Conservation (phyloP, 2,329 filamentous ascomycete genomes). For the Hymenoscyphus linearis region DNA sequence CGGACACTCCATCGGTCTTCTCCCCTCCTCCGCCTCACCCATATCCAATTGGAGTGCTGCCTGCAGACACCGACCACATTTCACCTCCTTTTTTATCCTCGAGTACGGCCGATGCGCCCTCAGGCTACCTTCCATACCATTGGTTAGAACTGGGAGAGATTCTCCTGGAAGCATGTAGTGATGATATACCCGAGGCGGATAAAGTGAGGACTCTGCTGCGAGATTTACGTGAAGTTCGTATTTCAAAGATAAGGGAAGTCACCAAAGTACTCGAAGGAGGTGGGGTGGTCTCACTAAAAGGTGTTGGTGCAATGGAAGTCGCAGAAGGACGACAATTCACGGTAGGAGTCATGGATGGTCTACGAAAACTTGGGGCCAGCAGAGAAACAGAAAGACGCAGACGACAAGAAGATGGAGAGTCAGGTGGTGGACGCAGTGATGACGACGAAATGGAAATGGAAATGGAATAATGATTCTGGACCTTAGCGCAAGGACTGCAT, state of each 20-base stretch:
- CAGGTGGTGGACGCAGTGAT: constrained; percentile 53
- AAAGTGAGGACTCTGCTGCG: constrained; percentile 70
- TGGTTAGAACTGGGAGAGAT: constrained; percentile 91
- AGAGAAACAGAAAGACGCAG: constrained; percentile 74
- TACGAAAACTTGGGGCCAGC: constrained; percentile 77
- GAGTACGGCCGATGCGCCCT: constrained; percentile 63
- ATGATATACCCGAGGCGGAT: constrained; percentile 73
- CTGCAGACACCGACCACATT: constrained; percentile 30
- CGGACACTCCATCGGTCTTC: constrained; percentile 65
- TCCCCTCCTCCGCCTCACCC: constrained; percentile 69
- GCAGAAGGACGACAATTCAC: constrained; percentile 83
- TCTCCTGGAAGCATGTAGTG: constrained; percentile 75
- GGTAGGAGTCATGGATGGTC: constrained; percentile 77
- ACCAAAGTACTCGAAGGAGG: constrained; percentile 69
- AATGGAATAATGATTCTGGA: not conserved
- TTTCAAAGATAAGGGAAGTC: constrained; percentile 79
- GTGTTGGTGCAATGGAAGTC: constrained; percentile 90
- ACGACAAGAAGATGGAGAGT: constrained; percentile 56
- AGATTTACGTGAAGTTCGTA: constrained; percentile 80
- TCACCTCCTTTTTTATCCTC: constrained; percentile 75
- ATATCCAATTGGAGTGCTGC: constrained; percentile 37
- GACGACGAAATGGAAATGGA: constrained; percentile 42
- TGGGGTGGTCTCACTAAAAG: constrained; percentile 62
- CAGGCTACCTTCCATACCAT: constrained; percentile 79
- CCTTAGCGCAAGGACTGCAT: not conserved